phyloP scores from a whole-genome alignment of 2,329 filamentous ascomycete genomes.

The Pyrenochaeta sp. region DNA sequence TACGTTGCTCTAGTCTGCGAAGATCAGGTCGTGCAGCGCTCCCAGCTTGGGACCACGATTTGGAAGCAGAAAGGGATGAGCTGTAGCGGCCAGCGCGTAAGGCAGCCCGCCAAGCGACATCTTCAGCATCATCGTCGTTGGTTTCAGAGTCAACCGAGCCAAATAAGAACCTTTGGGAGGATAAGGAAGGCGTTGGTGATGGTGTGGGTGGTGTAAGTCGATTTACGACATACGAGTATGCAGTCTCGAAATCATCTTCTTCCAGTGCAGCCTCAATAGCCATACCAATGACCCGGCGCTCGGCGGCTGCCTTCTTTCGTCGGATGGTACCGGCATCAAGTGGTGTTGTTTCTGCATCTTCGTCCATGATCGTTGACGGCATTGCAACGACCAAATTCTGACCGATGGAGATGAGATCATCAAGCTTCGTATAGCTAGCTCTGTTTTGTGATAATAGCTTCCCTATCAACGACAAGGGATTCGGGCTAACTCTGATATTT shows the following conservation, averaged over 20 bases:
- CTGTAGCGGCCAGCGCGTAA: constrained; percentile 80
- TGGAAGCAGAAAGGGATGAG: constrained; percentile 39
- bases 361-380: constrained; percentile 45
- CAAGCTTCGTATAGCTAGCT: constrained; percentile 76
- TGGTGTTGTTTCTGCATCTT: constrained; percentile 60
- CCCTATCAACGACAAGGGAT: constrained; percentile 76
- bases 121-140: constrained; percentile 57
- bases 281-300: constrained; percentile 78
- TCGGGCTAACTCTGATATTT: constrained; percentile 76
- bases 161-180: constrained; percentile 37
- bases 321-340: constrained; percentile 32
- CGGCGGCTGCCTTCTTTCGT: constrained; percentile 55
- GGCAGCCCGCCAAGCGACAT: constrained; percentile 81
- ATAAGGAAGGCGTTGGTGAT: constrained; percentile 31
- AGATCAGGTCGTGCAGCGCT: constrained; percentile 64
- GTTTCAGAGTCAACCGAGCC: constrained; percentile 28
- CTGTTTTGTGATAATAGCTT: constrained; percentile 80
- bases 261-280: constrained; percentile 78
- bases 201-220: constrained; percentile 61
- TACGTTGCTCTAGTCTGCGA: constrained; percentile 79
- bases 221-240: constrained; percentile 83
- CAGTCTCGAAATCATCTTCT: constrained; percentile 85
- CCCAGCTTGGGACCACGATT: constrained; percentile 49
- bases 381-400: constrained; percentile 65
- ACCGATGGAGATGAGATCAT: constrained; percentile 76